Percentiles rank a stretch among this genome's conserved stretches.
Conservation (phyloP, 805 yeast species). For the Pichia occidentalis region DNA sequence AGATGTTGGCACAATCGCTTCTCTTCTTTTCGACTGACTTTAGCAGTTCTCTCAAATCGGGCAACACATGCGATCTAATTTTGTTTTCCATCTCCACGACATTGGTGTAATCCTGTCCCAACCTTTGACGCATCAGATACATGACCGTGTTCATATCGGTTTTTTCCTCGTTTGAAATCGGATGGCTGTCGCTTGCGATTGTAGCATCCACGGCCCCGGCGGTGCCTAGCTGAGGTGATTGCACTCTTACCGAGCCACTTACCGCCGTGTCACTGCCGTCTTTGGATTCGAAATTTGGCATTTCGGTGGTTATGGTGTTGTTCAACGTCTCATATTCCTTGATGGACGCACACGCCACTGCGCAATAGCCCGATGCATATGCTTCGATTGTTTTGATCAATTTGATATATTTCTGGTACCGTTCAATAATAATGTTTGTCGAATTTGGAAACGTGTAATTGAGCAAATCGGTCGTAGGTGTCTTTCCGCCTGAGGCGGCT, state of each 20-base stretch:
- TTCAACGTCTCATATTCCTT: slow-evolving; percentile 25
- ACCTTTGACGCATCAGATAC: slow-evolving; percentile 20
- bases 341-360: slow-evolving; percentile 17
- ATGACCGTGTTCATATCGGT: slow-evolving; percentile 26
- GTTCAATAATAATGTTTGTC: slow-evolving; percentile 19
- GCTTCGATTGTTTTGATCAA: slow-evolving; percentile 22
- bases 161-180: too few species aligned
- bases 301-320: slow-evolving; percentile 16
- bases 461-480: slow-evolving; percentile 11
- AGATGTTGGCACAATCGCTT: slow-evolving; percentile 33
- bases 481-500: too few species aligned
- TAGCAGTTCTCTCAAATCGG: slow-evolving; percentile 36
- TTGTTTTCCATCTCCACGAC: slow-evolving; percentile 35
- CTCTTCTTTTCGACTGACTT: slow-evolving; percentile 37
- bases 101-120: slow-evolving; percentile 30
- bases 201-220: too few species aligned
- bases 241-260: slow-evolving; percentile 18
- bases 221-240: slow-evolving; percentile 4
- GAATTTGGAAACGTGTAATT: slow-evolving; percentile 23
- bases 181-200: too few species aligned
- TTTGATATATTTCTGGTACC: slow-evolving; percentile 26
- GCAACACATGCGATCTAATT: slow-evolving; percentile 33
- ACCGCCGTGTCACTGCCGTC: slow-evolving; percentile 21
- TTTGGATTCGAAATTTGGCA: slow-evolving; percentile 28
- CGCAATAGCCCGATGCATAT: slow-evolving; percentile 24